phyloP scores from a whole-genome alignment of 345 rosid genomes.

The Murraya koenigii region DNA sequence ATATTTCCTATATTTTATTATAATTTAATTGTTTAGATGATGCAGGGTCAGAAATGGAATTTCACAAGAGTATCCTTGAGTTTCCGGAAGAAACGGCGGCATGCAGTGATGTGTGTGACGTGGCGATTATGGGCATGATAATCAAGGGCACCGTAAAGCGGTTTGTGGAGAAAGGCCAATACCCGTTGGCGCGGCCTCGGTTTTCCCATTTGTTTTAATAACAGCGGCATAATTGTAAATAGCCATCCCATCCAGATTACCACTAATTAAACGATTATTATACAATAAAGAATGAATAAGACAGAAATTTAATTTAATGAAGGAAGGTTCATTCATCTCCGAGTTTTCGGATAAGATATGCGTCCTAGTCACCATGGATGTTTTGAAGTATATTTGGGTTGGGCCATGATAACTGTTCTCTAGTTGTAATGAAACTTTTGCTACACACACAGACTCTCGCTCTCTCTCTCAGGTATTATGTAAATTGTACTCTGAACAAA shows the following conservation, averaged over 20 bases:
- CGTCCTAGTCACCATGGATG: background rate
- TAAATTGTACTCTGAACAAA: no score
- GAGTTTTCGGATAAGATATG: background rate
- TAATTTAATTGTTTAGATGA: no score
- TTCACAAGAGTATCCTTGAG: background rate
- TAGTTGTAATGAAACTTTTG: no score
- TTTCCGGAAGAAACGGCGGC: background rate
- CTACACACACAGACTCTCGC: no score
- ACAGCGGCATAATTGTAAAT: background rate
- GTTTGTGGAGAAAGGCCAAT: background rate
- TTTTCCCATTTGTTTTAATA: background rate
- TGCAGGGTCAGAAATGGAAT: background rate
- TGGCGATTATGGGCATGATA: background rate
- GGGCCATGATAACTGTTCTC: background rate
- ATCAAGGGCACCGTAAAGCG: background rate
- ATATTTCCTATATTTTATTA: no score
- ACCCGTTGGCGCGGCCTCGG: conserved; percentile 16
- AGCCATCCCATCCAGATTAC: background rate
- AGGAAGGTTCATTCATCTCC: background rate
- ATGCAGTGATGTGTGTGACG: background rate
- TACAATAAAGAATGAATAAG: background rate
- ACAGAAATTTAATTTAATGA: background rate
- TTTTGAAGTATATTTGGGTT: background rate
- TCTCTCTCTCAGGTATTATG: no score
- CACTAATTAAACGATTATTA: background rate